phyloP scores from a whole-genome alignment of 345 rosid species.

The Eutrema yunnanense region DNA sequence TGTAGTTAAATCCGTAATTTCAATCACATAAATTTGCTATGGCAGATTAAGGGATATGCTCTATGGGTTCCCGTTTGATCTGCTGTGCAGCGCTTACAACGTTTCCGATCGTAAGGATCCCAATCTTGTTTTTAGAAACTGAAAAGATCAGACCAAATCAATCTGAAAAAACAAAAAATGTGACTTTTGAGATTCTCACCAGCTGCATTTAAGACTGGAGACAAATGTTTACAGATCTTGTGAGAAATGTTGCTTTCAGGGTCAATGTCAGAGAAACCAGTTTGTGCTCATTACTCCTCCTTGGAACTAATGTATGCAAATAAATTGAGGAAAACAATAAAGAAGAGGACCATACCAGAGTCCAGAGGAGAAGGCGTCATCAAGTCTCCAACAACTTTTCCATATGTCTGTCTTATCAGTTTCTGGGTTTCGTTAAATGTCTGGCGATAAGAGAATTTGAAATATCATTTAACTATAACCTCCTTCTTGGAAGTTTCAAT shows the following conservation, averaged over 20 bases:
- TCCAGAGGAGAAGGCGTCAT: slow-evolving; percentile 91
- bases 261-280: not conserved
- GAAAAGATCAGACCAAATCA: not conserved
- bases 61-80: slow-evolving; percentile 41
- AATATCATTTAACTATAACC: not conserved
- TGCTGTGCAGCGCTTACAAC: slow-evolving; percentile 52
- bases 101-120: slow-evolving; percentile 67
- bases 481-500: not conserved
- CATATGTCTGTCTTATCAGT: slow-evolving; percentile 64
- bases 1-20: no score
- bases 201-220: slow-evolving; percentile 53
- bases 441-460: slow-evolving; percentile 29
- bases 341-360: slow-evolving; percentile 37
- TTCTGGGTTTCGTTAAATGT: slow-evolving; percentile 77
- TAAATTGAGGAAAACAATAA: no score
- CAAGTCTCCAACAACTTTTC: slow-evolving; percentile 88
- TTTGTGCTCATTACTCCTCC: not conserved
- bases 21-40: not conserved
- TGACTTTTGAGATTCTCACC: slow-evolving; percentile 30
- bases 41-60: not conserved
- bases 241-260: not conserved
- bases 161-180: not conserved
- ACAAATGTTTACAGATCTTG: not conserved
- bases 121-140: slow-evolving; percentile 36
- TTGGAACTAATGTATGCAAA: not conserved